These are phyloP conservation scores for Aspergillus flavus DNA, from an alignment of 2,329 filamentous ascomycete species.

Conservation along the genomic window DNA sequence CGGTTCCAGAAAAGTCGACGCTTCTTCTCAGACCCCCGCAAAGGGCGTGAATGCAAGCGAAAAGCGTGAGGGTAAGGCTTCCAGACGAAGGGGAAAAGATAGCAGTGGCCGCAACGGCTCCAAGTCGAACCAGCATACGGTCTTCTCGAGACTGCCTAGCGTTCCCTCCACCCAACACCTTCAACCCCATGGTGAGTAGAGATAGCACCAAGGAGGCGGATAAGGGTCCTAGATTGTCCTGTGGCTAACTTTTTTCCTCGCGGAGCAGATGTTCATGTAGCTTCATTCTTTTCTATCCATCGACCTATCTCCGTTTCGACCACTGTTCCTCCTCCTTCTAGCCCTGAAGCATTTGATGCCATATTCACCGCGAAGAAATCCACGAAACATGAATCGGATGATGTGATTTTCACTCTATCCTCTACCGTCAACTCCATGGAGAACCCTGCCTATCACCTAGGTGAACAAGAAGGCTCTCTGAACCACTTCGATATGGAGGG, in stretches of 20 bases:
- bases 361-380: conserved; percentile 71
- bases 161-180: conserved; percentile 53
- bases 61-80: conserved; percentile 38
- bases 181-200: conserved; percentile 48
- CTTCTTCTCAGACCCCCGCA: conserved; percentile 40
- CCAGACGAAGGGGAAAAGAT: conserved; percentile 41
- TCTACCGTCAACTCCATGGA: conserved; percentile 50
- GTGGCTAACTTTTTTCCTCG: conserved; percentile 10
- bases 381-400: conserved; percentile 49
- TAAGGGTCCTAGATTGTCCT: not conserved
- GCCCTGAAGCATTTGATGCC: conserved; percentile 74
- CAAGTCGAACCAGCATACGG: conserved; percentile 42
- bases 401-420: conserved; percentile 68
- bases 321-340: conserved; percentile 73
- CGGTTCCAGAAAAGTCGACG: conserved; percentile 45
- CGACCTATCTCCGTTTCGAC: conserved; percentile 87
- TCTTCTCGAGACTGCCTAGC: conserved; percentile 48
- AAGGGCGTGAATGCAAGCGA: conserved; percentile 43
- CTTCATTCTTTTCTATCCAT: conserved; percentile 94
- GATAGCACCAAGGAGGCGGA: not conserved
- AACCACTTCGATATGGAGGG: conserved; percentile 38
- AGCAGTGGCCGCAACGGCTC: conserved; percentile 33
- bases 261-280: conserved; percentile 75
- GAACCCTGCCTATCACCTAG: conserved; percentile 35
- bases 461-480: conserved; percentile 39